Conservation (phyloP, 129 eudicot species). For the Flaveria trinervia region DNA sequence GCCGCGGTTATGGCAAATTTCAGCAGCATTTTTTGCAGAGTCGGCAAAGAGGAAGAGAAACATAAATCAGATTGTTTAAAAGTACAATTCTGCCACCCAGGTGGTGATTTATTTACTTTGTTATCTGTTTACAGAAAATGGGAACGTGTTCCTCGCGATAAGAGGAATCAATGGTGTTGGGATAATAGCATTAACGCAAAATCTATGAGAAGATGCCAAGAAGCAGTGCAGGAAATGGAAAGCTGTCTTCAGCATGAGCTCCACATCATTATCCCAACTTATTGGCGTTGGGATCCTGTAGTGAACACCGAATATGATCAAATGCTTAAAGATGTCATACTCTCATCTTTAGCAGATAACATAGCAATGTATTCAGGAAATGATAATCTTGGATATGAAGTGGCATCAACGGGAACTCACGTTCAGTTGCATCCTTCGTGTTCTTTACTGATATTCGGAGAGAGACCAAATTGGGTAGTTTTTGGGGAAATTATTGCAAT, state of each 20-base stretch:
- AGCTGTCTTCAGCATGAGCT: slow-evolving; percentile 68
- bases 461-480: slow-evolving; percentile 81
- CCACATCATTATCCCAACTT: slow-evolving; percentile 58
- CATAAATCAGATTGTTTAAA: slow-evolving; percentile 75
- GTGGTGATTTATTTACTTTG: slow-evolving; percentile 89
- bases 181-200: slow-evolving; percentile 90
- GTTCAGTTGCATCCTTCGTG: slow-evolving; percentile 87
- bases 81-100: slow-evolving; percentile 80
- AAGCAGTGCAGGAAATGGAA: slow-evolving; percentile 73
- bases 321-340: slow-evolving; percentile 53
- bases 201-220: slow-evolving; percentile 83
- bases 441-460: slow-evolving; percentile 62
- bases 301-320: slow-evolving; percentile 43
- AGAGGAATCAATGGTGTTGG: slow-evolving; percentile 86
- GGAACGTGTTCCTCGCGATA: slow-evolving; percentile 58
- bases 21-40: slow-evolving; percentile 88
- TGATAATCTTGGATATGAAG: slow-evolving; percentile 87
- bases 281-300: slow-evolving; percentile 73
- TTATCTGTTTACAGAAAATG: slow-evolving; percentile 76
- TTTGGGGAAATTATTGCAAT: slow-evolving; percentile 77
- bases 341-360: slow-evolving; percentile 69
- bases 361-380: slow-evolving; percentile 85
- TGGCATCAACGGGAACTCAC: slow-evolving; percentile 61
- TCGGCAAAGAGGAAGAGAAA: slow-evolving; percentile 70
- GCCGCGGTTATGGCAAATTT: slow-evolving; percentile 97